These are phyloP conservation scores for Cardamine resedifolia DNA, from an alignment of 345 rosid species.

Conservation along the genomic window DNA sequence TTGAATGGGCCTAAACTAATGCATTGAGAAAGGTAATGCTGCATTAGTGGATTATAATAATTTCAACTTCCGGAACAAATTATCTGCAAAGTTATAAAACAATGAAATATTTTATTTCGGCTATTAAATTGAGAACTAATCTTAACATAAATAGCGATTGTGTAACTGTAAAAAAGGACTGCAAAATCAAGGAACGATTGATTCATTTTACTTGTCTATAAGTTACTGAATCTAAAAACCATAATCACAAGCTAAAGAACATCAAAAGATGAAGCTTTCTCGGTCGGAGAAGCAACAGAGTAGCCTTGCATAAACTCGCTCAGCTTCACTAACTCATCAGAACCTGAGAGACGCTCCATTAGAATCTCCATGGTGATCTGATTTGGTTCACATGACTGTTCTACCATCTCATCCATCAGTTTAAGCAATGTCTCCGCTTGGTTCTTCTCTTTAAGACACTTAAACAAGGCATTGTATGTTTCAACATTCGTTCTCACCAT, in stretches of 20 bases:
- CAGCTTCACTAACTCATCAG: constrained; percentile 55
- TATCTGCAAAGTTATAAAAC: not conserved
- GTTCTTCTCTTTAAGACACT: constrained; percentile 56
- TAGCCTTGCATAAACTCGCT: constrained; percentile 51
- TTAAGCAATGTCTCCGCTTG: constrained; percentile 47
- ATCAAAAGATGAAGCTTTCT: constrained; percentile 13
- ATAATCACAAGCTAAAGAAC: constrained; percentile 16
- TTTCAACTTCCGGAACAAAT: not conserved
- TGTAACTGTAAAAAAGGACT: not conserved
- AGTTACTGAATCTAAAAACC: not conserved
- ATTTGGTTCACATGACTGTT: constrained; percentile 67
- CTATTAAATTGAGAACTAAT: not conserved
- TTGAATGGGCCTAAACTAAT: not conserved
- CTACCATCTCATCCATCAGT: constrained; percentile 68
- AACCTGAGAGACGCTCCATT: constrained; percentile 64
- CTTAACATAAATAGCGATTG: not conserved
- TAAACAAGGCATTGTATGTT: constrained; percentile 71
- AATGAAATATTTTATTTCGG: not conserved
- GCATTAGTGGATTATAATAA: not conserved
- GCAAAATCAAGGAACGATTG: not conserved
- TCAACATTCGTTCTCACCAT: constrained; percentile 58
- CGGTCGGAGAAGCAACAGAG: constrained; percentile 37
- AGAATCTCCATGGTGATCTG: constrained; percentile 66
- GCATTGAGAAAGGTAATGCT: not conserved
- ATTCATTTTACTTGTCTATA: not conserved